Base-by-base conservation (phyloP, 1,139 yeast species). In the Zygosaccharomyces sapae region DNA sequence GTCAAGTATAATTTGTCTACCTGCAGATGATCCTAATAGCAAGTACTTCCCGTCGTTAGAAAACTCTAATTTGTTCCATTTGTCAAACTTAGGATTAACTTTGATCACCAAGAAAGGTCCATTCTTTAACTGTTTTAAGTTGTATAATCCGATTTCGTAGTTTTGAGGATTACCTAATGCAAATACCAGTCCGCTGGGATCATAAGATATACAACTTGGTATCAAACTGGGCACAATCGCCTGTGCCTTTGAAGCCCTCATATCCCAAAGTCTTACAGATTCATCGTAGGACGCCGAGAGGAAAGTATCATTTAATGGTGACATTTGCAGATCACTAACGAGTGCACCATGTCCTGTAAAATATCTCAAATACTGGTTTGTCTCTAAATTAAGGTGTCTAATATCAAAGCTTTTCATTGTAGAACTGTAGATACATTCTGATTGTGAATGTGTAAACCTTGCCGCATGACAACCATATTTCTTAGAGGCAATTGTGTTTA, bases 381-480 rank as follows among this genome's bases (percentile, higher is more conserved):
- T 88, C 49, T 83, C 82, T 35, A 90, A 72, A 35, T 92, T 82
- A 35, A 92, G 71, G 58, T 86, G 83, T 53, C 97, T 68, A 30
- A 83, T 76, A 41, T 84, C 84, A 61, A 90, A 81, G 54, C 86
- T 83, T 33, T 72, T 80, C 61, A 81, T 77, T 0, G 97, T 87
- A 3, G 96, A 85, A 0, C 95, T 90, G 62, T 86, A 88, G 3
- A 92, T 71, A 59, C 94, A 83, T 55, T 84, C 81, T 48, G 80
- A 75, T 38, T 81, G 83, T 40, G 77, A 75, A 59, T 88, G 96
- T 0, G 96, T 83, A 65, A 92, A 92, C 42, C 81, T 74, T 1
- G 96, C 97, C 37, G 87, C 69, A 61, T 87, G 89, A 48, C 90
- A 88, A 0, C 99, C 98, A 58, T 92, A 92, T 62, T 92, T 92